Evolutionary conservation across 495 filamentous ascomycete genomes (phyloP).

Genomic region (Aspergillus heteromorphus): DNA sequence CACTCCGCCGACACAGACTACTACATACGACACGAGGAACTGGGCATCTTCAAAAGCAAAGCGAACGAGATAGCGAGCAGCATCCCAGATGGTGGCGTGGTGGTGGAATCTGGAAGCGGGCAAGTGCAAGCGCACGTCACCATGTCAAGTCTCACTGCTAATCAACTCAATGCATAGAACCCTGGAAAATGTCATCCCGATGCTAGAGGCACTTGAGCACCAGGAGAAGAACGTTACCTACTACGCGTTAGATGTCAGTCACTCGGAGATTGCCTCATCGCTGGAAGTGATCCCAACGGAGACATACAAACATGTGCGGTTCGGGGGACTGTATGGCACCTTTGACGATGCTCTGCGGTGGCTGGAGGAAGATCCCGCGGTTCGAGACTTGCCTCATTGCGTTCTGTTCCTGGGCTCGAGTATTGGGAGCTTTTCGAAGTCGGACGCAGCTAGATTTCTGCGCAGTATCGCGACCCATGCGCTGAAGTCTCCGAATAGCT

Average conservation of each 20-base stretch:
- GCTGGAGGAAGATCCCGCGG: background rate
- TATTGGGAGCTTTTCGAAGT: background rate
- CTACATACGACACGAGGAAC: background rate
- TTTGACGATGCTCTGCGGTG: background rate
- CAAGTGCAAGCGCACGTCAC: background rate
- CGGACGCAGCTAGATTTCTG: background rate
- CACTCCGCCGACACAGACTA: background rate
- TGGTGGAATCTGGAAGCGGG: background rate
- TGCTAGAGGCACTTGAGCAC: background rate
- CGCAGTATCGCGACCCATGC: background rate
- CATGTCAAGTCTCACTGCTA: background rate
- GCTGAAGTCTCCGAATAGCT: background rate
- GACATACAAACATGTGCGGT: background rate
- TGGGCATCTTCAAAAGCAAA: background rate
- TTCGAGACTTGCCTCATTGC: background rate
- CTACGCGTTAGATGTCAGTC: slow-evolving; percentile 1
- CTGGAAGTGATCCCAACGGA: background rate
- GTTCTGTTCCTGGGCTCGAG: background rate
- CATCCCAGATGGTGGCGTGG: background rate
- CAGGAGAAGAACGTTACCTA: background rate
- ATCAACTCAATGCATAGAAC: background rate
- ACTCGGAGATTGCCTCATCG: background rate
- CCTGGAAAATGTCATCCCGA: background rate
- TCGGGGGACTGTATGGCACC: background rate
- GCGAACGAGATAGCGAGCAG: background rate